Base-by-base conservation (phyloP, 78 protist genomes). In the Isochrysis galbana region DNA sequence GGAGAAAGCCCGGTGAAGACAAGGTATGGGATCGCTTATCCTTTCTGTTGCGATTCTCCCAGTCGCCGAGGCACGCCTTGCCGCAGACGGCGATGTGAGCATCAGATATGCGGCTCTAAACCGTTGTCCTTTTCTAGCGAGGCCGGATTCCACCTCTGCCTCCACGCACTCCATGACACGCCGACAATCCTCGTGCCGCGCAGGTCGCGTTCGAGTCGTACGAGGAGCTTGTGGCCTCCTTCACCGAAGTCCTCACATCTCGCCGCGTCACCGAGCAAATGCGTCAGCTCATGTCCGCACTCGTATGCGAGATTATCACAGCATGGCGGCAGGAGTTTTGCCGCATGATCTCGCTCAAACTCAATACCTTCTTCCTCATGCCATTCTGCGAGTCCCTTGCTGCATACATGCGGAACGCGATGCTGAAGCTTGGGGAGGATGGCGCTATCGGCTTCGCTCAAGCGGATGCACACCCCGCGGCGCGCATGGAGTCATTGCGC, bases 261-360 rank as follows among this genome's bases (percentile, higher is more conserved):
- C 44, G 84, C 19, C 84, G 84, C 47, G 84, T 77, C 46, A 21
- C 84, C 26, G 84, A 77, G 84, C 47, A 36, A 29, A 77, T 77
- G 84, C 44, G 44, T 2, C 1, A 3, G 25, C 44, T 77, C n/a
- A 77, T 77, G 32, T 22, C 14, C 32, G 47, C 5, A 3, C 84
- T 77, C 84, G 84, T 77, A 46, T 10, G 32, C 46, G 84, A 77
- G 84, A 77, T 77, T 29, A 77, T 77, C 46, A 3, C 32, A 2
- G 84, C 84, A 17, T 77, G 84, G 84, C 45, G 84, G 25, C 36
- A 61, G 74, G 74, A 77, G 84, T 77, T 77, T 17, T 77, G 84
- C 84, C 84, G 84, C 47, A 77, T 39, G 84, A 77, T 77, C 84
- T 11, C 47, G 34, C 44, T 77, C 84, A 77, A 77, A 1, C 46